Base-by-base conservation (phyloP, 2,329 filamentous ascomycete genomes). In the Mycosphaerella arachidis region DNA sequence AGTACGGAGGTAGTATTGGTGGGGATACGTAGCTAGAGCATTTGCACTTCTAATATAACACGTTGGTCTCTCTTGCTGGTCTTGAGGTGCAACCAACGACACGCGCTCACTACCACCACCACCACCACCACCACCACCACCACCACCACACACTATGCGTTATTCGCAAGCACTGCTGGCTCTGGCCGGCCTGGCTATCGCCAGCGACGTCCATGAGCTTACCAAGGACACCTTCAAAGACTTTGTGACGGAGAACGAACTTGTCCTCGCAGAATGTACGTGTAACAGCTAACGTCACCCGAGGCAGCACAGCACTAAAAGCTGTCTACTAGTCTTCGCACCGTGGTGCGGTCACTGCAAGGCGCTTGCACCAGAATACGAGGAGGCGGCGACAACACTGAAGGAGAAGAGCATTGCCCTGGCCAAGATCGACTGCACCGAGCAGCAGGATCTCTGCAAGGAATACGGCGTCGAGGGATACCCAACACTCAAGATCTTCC, bases 301-400 rank as follows among this genome's bases (percentile, higher is more conserved):
- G 31, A 9, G 31, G 31, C 8, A 35, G 31, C 45, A 7, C 29
- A 46, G 9, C 48, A 29, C 48, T 53, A 43, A 43, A 57, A 52
- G 24, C 6, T 60, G 64, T 9, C 2, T 55, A 91, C 2, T 55
- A 91, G 89, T 97, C 86, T 97, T 91, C 77, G 93, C 93, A 68
- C 92, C 93, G 70, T 96, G 93, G 92, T 96, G 90, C 70, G 93
- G 92, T 67, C 93, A 97, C 84, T 97, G 93, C 89, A 97, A 99
- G 84, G 93, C 93, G 62, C 90, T 99, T 68, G 94, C 90, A 64
- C 90, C 90, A 74, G 90, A 94, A 79, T 95, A 94, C 78, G 91
- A 95, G 81, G 86, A 90, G 76, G 90, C 91, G 55, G 91, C 91
- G 54, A 92, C 90, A 31, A 83, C 86, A 33, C 82, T 95, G 66